These are phyloP conservation scores for Marsdenia floribunda DNA, from an alignment of 257 asterid genomes.

Conservation along the genomic window DNA sequence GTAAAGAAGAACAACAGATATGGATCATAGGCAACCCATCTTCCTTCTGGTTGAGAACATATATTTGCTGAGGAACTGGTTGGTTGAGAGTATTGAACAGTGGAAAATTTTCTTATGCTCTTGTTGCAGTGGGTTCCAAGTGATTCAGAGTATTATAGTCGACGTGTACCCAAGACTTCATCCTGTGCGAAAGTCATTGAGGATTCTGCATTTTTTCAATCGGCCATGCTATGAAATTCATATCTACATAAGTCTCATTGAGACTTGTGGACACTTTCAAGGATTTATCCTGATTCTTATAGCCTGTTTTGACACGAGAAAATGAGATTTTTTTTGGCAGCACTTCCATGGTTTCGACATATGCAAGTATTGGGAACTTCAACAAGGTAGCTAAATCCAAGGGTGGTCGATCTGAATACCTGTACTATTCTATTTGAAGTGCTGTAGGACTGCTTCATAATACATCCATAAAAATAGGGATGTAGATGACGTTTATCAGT, in stretches of 20 bases:
- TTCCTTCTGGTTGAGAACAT: neutral
- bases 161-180: neutral
- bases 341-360: neutral
- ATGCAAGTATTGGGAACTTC: neutral
- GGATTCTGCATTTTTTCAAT: neutral
- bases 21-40: neutral
- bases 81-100: neutral
- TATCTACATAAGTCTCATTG: too few relatives aligned
- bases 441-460: neutral
- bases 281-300: neutral
- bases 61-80: neutral
- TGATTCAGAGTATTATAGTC: neutral
- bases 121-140: too few relatives aligned
- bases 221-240: neutral
- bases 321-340: neutral
- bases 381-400: neutral
- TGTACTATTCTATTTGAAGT: neutral
- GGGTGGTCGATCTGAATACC: neutral
- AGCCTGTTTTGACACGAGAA: neutral
- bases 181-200: neutral
- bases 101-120: too few relatives aligned
- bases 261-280: neutral
- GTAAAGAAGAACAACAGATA: constrained; percentile 2
- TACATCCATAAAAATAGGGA: neutral
- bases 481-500: neutral